A percentile compares a stretch with the other conserved stretches of the same genome.
phyloP scores from a whole-genome alignment of 345 rosid genomes.

The Bruguiera parviflora region DNA sequence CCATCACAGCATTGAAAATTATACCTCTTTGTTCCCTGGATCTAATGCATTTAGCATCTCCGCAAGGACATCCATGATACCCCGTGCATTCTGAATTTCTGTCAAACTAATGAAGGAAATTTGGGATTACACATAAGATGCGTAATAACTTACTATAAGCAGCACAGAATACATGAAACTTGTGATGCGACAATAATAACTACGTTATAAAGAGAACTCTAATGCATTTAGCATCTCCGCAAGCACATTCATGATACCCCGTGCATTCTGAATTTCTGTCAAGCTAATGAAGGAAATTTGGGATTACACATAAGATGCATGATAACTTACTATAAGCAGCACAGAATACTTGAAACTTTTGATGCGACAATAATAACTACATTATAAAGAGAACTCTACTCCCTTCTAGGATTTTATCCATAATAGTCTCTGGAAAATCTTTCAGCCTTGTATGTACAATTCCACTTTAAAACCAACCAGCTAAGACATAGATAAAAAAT shows the following conservation, averaged over 20 bases:
- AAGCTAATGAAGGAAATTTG: constrained; percentile 50
- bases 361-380: constrained; percentile 8
- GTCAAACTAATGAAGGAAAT: constrained; percentile 59
- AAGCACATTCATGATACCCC: constrained; percentile 95
- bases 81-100: constrained; percentile 97
- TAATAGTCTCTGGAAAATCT: not conserved
- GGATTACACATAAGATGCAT: constrained; percentile 18
- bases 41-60: constrained; percentile 96
- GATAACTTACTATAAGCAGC: not conserved
- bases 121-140: constrained; percentile 21
- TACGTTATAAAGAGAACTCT: too few relatives aligned
- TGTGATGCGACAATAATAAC: constrained; percentile 7
- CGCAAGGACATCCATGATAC: constrained; percentile 92
- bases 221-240: constrained; percentile 94
- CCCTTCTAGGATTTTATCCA: not conserved
- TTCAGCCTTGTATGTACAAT: too few relatives aligned
- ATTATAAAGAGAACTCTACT: not conserved
- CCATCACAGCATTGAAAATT: not conserved
- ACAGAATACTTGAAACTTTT: not conserved
- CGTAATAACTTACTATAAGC: constrained; percentile 2
- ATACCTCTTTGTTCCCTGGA: constrained; percentile 88
- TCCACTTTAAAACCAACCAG: too few relatives aligned
- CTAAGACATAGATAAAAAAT: too few relatives aligned
- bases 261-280: constrained; percentile 97
- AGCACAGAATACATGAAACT: not conserved